A percentile compares a stretch with the other conserved stretches of the same genome.
These are phyloP conservation scores for Sclerotinia trifoliorum DNA, from an alignment of 2,329 filamentous ascomycete genomes.

Conservation along the genomic window DNA sequence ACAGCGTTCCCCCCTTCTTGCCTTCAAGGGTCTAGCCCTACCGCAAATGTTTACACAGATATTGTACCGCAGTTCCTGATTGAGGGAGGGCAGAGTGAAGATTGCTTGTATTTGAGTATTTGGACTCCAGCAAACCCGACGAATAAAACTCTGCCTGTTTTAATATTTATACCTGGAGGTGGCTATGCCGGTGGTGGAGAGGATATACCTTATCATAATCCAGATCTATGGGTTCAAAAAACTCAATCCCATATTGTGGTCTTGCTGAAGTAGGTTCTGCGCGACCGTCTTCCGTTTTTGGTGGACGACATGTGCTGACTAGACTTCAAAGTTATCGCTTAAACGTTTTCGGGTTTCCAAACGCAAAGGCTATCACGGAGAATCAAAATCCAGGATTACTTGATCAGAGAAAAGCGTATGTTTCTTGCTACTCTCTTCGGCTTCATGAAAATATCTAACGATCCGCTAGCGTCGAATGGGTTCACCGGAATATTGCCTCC, in stretches of 20 bases:
- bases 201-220: conserved; percentile 4
- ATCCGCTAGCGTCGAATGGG: conserved; percentile 44
- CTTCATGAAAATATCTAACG: conserved; percentile 50
- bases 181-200: conserved; percentile 38
- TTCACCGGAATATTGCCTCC: conserved; percentile 49
- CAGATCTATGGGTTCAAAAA: conserved; percentile 11
- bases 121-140: conserved; percentile 38
- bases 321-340: conserved; percentile 34
- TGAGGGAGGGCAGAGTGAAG: conserved; percentile 32
- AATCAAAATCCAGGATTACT: conserved; percentile 48
- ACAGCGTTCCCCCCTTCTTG: conserved; percentile 30
- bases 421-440: conserved; percentile 29
- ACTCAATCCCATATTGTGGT: conserved; percentile 9
- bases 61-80: neutral
- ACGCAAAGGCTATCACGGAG: conserved; percentile 27
- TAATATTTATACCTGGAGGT: conserved; percentile 48
- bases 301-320: neutral
- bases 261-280: conserved; percentile 8
- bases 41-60: conserved; percentile 23
- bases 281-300: neutral
- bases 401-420: conserved; percentile 63
- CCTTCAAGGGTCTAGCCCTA: conserved; percentile 25
- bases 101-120: conserved; percentile 43
- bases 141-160: conserved; percentile 41
- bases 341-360: conserved; percentile 39